Evolutionary conservation across 2,329 filamentous ascomycete species (phyloP).

Genomic region (Alternaria solani): DNA sequence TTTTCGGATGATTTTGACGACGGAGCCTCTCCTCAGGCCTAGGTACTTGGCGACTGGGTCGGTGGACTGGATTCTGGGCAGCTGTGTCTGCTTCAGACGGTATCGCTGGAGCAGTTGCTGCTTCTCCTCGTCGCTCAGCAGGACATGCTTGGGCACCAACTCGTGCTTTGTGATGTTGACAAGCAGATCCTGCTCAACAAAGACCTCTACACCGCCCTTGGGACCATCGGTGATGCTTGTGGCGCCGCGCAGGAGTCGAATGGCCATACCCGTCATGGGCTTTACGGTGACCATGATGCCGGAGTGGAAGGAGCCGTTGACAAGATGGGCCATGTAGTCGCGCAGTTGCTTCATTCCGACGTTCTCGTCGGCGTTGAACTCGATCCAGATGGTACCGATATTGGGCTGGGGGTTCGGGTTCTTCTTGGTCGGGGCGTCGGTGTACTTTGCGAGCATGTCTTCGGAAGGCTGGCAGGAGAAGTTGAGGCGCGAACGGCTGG

Average conservation of each 20-base stretch:
- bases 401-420: slow-evolving; percentile 76
- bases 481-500: slow-evolving; percentile 81
- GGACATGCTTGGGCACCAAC: slow-evolving; percentile 90
- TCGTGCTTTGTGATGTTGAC: slow-evolving; percentile 99
- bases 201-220: slow-evolving; percentile 91
- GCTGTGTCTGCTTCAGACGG: slow-evolving; percentile 94
- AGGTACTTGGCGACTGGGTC: slow-evolving; percentile 94
- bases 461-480: slow-evolving; percentile 87
- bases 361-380: slow-evolving; percentile 82
- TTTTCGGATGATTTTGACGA: slow-evolving; percentile 97
- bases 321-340: slow-evolving; percentile 83
- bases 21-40: slow-evolving; percentile 87
- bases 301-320: slow-evolving; percentile 81
- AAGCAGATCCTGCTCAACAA: slow-evolving; percentile 92
- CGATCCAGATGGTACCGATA: slow-evolving; percentile 89
- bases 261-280: slow-evolving; percentile 81
- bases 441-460: slow-evolving; percentile 85
- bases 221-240: slow-evolving; percentile 55
- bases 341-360: slow-evolving; percentile 94
- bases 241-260: slow-evolving; percentile 45
- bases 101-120: slow-evolving; percentile 84
- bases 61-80: slow-evolving; percentile 88
- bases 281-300: slow-evolving; percentile 90
- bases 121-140: slow-evolving; percentile 92
- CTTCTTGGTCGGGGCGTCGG: slow-evolving; percentile 71